Evolutionary conservation across 352 stramenopile genomes (phyloP).

Genomic region (Phytophthora ramorum): DNA sequence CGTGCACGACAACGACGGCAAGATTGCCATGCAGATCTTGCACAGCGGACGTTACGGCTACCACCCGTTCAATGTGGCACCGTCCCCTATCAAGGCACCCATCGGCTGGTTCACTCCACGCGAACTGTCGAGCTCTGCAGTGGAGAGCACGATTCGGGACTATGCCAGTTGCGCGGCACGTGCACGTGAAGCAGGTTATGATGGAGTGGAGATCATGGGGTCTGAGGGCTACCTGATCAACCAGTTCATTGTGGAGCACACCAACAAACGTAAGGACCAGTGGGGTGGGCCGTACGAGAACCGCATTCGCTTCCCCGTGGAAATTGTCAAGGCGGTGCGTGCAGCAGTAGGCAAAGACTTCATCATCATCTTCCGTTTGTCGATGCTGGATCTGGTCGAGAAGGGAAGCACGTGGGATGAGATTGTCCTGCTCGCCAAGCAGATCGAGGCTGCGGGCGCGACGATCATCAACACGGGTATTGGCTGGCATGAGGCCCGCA

Average conservation of each 20-base stretch:
- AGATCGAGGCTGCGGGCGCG: slow-evolving; percentile 92
- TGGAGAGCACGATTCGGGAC: slow-evolving; percentile 93
- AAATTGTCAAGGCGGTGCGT: slow-evolving; percentile 94
- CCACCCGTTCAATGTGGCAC: slow-evolving; percentile 94
- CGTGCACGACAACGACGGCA: slow-evolving; percentile 90
- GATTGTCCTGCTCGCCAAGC: slow-evolving; percentile 91
- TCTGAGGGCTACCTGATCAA: slow-evolving; percentile 99
- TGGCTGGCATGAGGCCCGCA: slow-evolving; percentile 97
- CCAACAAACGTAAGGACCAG: slow-evolving; percentile 95
- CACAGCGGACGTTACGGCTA: slow-evolving; percentile 97
- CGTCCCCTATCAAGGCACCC: slow-evolving; percentile 92
- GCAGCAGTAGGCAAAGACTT: slow-evolving; percentile 93
- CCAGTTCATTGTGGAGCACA: slow-evolving; percentile 96
- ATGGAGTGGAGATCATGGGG: slow-evolving; percentile 98
- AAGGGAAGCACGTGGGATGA: slow-evolving; percentile 87
- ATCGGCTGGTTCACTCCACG: slow-evolving; percentile 94
- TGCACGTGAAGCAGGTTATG: slow-evolving; percentile 93
- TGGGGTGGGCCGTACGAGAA: slow-evolving; percentile 96
- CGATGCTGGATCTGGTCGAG: slow-evolving; percentile 97
- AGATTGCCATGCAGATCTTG: slow-evolving; percentile 94
- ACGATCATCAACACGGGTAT: slow-evolving; percentile 99
- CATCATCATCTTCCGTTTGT: slow-evolving; percentile 98
- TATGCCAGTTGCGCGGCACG: slow-evolving; percentile 92
- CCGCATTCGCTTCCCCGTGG: slow-evolving; percentile 93
- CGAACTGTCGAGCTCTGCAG: slow-evolving; percentile 81